These are phyloP conservation scores for Saccharomyces kudriavzevii DNA, from an alignment of 805 yeast species.

Conservation along the genomic window DNA sequence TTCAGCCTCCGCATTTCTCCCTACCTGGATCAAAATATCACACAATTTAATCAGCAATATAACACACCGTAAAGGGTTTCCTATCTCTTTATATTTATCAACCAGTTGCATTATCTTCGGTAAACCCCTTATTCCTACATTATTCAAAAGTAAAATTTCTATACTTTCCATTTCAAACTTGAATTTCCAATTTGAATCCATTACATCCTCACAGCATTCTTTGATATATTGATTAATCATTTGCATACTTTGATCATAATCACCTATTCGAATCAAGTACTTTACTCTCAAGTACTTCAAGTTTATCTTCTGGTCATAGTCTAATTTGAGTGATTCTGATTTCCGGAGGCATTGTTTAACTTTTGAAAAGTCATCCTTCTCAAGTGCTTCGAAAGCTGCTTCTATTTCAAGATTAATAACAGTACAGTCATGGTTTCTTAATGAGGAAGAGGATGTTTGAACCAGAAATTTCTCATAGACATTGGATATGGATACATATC, in stretches of 20 bases:
- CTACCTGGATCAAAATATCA: slow-evolving; percentile 36
- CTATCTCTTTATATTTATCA: slow-evolving; percentile 39
- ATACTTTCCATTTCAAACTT: slow-evolving; percentile 20
- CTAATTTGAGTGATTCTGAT: slow-evolving; percentile 31
- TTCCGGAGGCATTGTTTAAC: slow-evolving; percentile 33
- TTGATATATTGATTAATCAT: slow-evolving; percentile 15
- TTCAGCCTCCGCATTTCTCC: slow-evolving; percentile 34
- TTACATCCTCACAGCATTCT: slow-evolving; percentile 13
- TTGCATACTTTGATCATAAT: slow-evolving; percentile 22
- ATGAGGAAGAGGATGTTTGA: background rate
- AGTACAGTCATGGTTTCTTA: background rate
- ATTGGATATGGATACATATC: slow-evolving; percentile 11
- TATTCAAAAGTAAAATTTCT: slow-evolving; percentile 31
- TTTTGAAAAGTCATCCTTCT: slow-evolving; percentile 31
- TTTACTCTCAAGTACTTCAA: slow-evolving; percentile 36
- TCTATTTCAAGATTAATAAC: slow-evolving; percentile 8
- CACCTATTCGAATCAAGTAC: slow-evolving; percentile 32
- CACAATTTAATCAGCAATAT: slow-evolving; percentile 43
- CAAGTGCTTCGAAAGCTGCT: slow-evolving; percentile 5
- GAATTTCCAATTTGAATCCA: slow-evolving; percentile 28
- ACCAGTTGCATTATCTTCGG: slow-evolving; percentile 44
- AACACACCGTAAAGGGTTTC: slow-evolving; percentile 37
- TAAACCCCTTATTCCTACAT: slow-evolving; percentile 42
- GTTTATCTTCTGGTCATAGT: slow-evolving; percentile 31
- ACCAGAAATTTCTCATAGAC: slow-evolving; percentile 8